Evolutionary conservation across 805 yeast genomes (phyloP).

Genomic region (Metschnikowia peoriensis): DNA sequence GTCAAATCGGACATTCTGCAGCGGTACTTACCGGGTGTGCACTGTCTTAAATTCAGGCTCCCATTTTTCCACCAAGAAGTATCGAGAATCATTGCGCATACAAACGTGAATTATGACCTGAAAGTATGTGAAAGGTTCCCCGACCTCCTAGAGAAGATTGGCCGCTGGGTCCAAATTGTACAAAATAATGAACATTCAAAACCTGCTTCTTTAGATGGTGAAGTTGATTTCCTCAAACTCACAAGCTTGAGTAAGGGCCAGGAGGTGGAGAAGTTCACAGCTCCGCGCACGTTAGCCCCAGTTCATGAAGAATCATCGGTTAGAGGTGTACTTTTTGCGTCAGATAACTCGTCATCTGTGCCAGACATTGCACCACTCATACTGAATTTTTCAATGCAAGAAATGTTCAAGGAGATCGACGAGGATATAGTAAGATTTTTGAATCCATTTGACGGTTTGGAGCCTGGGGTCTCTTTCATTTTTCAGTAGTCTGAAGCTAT

Average conservation of each 20-base stretch:
- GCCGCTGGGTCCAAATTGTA: slow-evolving; percentile 16
- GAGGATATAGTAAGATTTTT: slow-evolving; percentile 28
- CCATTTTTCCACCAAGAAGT: slow-evolving; percentile 5
- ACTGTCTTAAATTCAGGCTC: slow-evolving; percentile 4
- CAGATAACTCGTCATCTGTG: background rate
- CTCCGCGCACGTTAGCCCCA: background rate
- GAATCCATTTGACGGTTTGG: slow-evolving; percentile 25
- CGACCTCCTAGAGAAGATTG: slow-evolving; percentile 25
- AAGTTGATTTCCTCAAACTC: slow-evolving; percentile 24
- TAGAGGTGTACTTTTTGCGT: no score
- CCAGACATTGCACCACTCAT: background rate
- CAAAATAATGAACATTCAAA: background rate
- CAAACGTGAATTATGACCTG: slow-evolving; percentile 3
- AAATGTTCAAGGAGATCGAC: slow-evolving; percentile 31
- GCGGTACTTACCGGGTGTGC: background rate
- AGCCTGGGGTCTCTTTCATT: background rate
- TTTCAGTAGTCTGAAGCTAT: background rate
- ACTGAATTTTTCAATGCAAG: slow-evolving; percentile 20
- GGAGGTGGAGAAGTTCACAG: slow-evolving; percentile 24
- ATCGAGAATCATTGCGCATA: background rate
- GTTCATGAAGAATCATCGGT: no score
- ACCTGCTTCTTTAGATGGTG: slow-evolving; percentile 1
- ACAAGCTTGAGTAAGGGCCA: slow-evolving; percentile 30
- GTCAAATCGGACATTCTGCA: slow-evolving; percentile 32
- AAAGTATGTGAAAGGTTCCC: slow-evolving; percentile 11